A percentile compares a stretch with the other conserved stretches of the same genome.
phyloP scores from a whole-genome alignment of 305 asterid species.

The Solanum hybrid region DNA sequence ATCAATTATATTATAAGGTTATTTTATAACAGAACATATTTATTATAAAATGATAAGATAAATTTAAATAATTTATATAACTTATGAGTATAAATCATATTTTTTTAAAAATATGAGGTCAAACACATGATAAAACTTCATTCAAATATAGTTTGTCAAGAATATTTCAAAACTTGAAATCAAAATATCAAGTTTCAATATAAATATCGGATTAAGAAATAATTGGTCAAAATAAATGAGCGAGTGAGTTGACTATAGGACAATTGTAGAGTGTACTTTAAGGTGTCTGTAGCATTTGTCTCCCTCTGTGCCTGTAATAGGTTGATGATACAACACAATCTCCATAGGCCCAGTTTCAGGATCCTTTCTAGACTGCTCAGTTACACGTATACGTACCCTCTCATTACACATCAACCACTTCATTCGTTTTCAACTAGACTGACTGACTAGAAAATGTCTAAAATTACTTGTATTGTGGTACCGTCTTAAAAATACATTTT shows the following conservation, averaged over 20 bases:
- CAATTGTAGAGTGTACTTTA: neutral
- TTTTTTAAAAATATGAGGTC: accelerated
- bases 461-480: no score
- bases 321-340: neutral
- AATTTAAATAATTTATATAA: no score
- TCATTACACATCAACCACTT: neutral
- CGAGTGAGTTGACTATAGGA: neutral
- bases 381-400: neutral
- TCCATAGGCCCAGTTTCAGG: neutral
- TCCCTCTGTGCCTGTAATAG: neutral
- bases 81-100: no score
- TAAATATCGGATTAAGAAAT: no score
- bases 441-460: neutral
- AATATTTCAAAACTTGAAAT: no score
- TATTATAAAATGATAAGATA: no score
- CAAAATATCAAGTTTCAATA: no score
- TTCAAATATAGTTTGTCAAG: no score
- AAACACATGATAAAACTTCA: neutral
- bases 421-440: neutral
- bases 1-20: no score
- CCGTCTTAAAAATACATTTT: no score
- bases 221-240: neutral
- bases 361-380: neutral
- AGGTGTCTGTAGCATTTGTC: neutral
- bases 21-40: no score